These are phyloP conservation scores for Lithospermum erythrorhizon DNA, from an alignment of 257 asterid genomes.

Conservation along the genomic window DNA sequence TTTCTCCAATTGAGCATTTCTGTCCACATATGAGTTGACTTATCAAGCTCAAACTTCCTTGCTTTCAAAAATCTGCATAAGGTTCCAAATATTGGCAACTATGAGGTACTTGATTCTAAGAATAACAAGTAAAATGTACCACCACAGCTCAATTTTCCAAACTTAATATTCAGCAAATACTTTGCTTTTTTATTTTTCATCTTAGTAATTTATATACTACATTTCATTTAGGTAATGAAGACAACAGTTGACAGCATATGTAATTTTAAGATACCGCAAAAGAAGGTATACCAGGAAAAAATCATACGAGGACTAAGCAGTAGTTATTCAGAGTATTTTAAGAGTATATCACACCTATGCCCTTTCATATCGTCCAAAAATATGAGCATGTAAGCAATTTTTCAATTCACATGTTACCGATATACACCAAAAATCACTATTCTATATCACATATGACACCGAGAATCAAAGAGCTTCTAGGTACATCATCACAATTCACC, in stretches of 20 bases:
- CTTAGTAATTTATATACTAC: too few relatives aligned
- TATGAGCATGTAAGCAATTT: not conserved
- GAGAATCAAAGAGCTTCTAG: too few relatives aligned
- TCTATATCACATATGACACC: not conserved
- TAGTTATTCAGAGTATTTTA: not conserved
- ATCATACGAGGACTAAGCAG: too few relatives aligned
- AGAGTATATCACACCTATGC: not conserved
- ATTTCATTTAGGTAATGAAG: too few relatives aligned
- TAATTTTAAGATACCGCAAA: too few relatives aligned
- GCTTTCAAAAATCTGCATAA: constrained; percentile 78
- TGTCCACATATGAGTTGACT: constrained; percentile 81
- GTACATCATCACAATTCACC: not conserved
- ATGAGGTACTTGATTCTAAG: not conserved
- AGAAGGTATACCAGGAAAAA: too few relatives aligned
- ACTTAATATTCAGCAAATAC: not conserved
- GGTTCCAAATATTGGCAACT: not conserved
- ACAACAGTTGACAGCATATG: too few relatives aligned
- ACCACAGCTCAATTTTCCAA: not conserved
- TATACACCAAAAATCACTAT: too few relatives aligned
- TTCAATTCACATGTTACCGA: not conserved
- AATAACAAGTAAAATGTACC: not conserved
- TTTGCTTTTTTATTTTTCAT: not conserved
- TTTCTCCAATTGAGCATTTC: constrained; percentile 97
- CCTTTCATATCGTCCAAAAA: not conserved
- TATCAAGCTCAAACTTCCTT: constrained; percentile 92